Percentiles rank a stretch among this genome's conserved stretches.
phyloP scores from a whole-genome alignment of 352 stramenopile species.

The Achlya hypogyna region DNA sequence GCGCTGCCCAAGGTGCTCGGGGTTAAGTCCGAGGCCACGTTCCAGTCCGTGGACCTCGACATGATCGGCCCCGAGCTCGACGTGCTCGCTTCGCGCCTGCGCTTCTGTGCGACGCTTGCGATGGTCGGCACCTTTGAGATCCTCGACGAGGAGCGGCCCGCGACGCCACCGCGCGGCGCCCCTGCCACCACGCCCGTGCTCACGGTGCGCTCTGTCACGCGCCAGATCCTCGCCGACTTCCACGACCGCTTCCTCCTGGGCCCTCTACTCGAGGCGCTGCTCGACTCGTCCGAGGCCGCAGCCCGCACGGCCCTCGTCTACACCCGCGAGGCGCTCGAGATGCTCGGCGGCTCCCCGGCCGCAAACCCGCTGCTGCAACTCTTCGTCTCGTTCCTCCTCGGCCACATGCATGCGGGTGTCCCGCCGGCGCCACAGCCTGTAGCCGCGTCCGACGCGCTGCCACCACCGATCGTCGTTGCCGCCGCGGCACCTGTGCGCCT shows the following conservation, averaged over 20 bases:
- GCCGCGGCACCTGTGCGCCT: constrained; percentile 25
- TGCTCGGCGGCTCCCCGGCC: constrained; percentile 54
- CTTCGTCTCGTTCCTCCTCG: constrained; percentile 71
- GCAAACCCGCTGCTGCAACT: constrained; percentile 68
- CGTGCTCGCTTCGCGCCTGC: constrained; percentile 49
- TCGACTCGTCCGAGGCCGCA: constrained; percentile 60
- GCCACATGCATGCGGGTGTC: constrained; percentile 20
- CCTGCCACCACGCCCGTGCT: background rate
- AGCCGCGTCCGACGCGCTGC: background rate
- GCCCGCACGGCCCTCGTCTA: constrained; percentile 63
- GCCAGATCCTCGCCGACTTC: constrained; percentile 67
- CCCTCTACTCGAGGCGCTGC: constrained; percentile 48
- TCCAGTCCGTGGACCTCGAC: constrained; percentile 14
- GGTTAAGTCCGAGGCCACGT: constrained; percentile 15
- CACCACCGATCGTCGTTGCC: background rate
- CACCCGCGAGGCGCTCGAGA: constrained; percentile 66
- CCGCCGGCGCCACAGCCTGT: background rate
- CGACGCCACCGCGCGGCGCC: background rate
- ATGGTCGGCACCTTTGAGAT: constrained; percentile 76
- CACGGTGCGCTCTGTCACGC: constrained; percentile 42
- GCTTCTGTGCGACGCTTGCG: constrained; percentile 73
- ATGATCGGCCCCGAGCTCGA: constrained; percentile 44
- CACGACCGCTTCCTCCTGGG: constrained; percentile 57
- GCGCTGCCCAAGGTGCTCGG: constrained; percentile 58
- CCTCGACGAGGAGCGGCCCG: constrained; percentile 29